phyloP scores from a whole-genome alignment of 306 rosid species.

The Sechiopsis laciniata region DNA sequence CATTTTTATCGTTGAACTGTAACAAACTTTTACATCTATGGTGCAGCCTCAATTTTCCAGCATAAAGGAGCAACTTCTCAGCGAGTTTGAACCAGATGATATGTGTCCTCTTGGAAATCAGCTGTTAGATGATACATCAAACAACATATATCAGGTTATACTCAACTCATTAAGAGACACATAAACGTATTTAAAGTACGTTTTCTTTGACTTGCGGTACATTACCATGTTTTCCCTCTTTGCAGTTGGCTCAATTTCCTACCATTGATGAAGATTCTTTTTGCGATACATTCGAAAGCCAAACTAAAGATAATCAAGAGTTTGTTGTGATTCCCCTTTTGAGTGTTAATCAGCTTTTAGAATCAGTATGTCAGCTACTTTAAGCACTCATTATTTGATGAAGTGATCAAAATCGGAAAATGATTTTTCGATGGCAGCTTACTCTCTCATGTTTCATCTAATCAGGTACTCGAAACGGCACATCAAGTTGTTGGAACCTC shows the following conservation, averaged over 20 bases:
- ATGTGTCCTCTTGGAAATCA: slow-evolving; percentile 56
- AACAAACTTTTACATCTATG: slow-evolving; percentile 2
- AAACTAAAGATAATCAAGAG: slow-evolving; percentile 33
- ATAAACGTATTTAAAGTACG: slow-evolving; percentile 4
- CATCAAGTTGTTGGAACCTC: slow-evolving; percentile 57
- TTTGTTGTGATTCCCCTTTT: slow-evolving; percentile 44
- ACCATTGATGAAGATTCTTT: slow-evolving; percentile 52
- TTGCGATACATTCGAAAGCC: slow-evolving; percentile 50
- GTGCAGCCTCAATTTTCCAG: slow-evolving; percentile 53
- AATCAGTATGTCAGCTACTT: slow-evolving; percentile 60
- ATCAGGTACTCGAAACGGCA: slow-evolving; percentile 67
- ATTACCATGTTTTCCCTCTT: background rate
- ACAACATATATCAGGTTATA: slow-evolving; percentile 35
- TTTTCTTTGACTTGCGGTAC: background rate
- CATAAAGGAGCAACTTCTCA: slow-evolving; percentile 52
- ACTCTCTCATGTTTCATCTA: slow-evolving; percentile 15
- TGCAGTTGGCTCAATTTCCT: slow-evolving; percentile 44
- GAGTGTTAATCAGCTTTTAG: slow-evolving; percentile 77
- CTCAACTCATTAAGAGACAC: slow-evolving; percentile 31
- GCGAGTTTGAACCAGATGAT: slow-evolving; percentile 58
- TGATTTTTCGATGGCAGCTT: background rate
- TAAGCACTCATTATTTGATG: slow-evolving; percentile 20
- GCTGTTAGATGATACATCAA: slow-evolving; percentile 34
- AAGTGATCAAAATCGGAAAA: background rate
- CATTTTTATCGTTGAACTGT: background rate